Percentiles rank a stretch among this genome's conserved stretches.
Evolutionary conservation across 129 eudicot species (phyloP).

Genomic region (Lactuca sativa): DNA sequence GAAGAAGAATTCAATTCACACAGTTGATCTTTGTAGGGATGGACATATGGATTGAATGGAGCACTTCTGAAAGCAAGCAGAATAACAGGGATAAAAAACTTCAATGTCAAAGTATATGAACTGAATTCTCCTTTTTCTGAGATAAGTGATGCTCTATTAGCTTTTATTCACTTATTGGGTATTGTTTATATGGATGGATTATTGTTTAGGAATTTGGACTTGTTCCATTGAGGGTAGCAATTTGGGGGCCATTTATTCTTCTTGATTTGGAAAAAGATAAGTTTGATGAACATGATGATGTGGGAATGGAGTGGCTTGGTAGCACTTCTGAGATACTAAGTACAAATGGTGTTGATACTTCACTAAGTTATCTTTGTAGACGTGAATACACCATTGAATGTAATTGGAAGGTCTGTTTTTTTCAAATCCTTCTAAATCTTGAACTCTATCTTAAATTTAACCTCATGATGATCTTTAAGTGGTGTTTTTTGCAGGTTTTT

Average conservation of each 20-base stretch:
- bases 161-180: not conserved
- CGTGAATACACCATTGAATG: slow-evolving; percentile 84
- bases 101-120: slow-evolving; percentile 63
- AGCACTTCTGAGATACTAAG: slow-evolving; percentile 60
- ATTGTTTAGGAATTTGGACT: slow-evolving; percentile 81
- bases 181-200: not conserved
- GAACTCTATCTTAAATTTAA: not conserved
- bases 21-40: slow-evolving; percentile 56
- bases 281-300: slow-evolving; percentile 26
- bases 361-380: slow-evolving; percentile 70
- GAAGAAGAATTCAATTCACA: not conserved
- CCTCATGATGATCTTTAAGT: not conserved
- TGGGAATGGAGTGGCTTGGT: slow-evolving; percentile 88
- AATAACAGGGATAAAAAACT: slow-evolving; percentile 80
- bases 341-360: slow-evolving; percentile 60
- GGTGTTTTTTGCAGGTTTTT: slow-evolving; percentile 64
- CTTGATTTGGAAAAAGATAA: slow-evolving; percentile 49
- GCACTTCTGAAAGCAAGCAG: slow-evolving; percentile 75
- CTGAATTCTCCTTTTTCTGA: not conserved
- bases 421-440: not conserved
- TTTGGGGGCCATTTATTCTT: slow-evolving; percentile 92
- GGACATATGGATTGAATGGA: slow-evolving; percentile 93
- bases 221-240: slow-evolving; percentile 61
- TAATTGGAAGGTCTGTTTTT: slow-evolving; percentile 84
- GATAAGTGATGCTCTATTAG: not conserved